Evolutionary conservation across 306 rosid genomes (phyloP).

Genomic region (Vachellia collinsii): DNA sequence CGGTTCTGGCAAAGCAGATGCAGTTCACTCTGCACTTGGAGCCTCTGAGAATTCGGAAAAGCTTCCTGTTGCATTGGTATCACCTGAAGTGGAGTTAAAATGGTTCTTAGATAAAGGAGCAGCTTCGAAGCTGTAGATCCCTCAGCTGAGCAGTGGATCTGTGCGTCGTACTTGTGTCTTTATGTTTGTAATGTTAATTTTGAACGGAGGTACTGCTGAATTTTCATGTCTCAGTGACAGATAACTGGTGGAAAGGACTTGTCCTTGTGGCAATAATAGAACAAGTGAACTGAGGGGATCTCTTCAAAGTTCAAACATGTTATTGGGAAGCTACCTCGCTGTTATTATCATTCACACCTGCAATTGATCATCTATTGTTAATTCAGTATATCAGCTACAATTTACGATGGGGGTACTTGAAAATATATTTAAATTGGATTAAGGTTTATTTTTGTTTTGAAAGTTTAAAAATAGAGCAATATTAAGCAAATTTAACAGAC

Average conservation of each 20-base stretch:
- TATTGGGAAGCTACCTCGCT: background rate
- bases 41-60: conserved; percentile 26
- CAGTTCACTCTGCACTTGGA: conserved; percentile 53
- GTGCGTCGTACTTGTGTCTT: background rate
- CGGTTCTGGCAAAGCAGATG: conserved; percentile 57
- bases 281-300: conserved; percentile 19
- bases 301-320: background rate
- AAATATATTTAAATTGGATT: background rate
- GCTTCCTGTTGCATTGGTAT: conserved; percentile 57
- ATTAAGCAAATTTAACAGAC: too few relatives aligned
- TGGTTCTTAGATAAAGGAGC: conserved; percentile 77
- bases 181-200: background rate
- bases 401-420: background rate
- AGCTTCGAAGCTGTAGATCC: conserved; percentile 60
- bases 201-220: conserved; percentile 3
- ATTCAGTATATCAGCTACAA: background rate
- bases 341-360: background rate
- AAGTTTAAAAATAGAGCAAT: too few relatives aligned
- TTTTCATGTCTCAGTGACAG: conserved; percentile 30
- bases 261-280: conserved; percentile 38
- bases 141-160: background rate
- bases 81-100: conserved; percentile 54
- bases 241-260: conserved; percentile 7
- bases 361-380: background rate
- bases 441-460: too few relatives aligned